These are phyloP conservation scores for Rhizopogon roseolus DNA, from an alignment of 768 basidiomycete species.

Conservation along the genomic window DNA sequence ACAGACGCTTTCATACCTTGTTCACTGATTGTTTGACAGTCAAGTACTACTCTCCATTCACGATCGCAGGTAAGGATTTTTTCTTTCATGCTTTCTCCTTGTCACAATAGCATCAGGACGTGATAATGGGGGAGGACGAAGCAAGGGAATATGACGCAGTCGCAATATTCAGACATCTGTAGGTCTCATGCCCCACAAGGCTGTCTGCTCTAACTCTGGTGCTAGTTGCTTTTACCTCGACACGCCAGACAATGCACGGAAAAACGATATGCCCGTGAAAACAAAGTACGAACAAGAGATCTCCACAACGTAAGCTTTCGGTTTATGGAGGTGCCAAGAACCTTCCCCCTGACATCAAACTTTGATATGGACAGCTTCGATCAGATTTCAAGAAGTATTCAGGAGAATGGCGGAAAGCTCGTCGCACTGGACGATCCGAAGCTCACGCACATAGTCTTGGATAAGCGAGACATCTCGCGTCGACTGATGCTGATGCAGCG, in stretches of 20 bases:
- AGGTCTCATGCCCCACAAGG: conserved; percentile 22
- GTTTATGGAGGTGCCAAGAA: not conserved
- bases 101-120: conserved; percentile 20
- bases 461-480: conserved; percentile 76
- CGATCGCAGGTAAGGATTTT: conserved; percentile 4
- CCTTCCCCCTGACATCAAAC: not conserved
- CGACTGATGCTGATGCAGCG: conserved; percentile 65
- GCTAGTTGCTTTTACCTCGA: conserved; percentile 89
- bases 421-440: conserved; percentile 68
- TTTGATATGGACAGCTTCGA: conserved; percentile 42
- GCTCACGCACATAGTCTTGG: conserved; percentile 82
- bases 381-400: conserved; percentile 47
- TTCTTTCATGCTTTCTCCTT: not conserved
- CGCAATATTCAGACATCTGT: conserved; percentile 82
- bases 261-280: conserved; percentile 57
- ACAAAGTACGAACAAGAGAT: conserved; percentile 50
- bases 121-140: conserved; percentile 69
- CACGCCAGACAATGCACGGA: conserved; percentile 64
- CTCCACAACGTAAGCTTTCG: conserved; percentile 41
- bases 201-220: not conserved
- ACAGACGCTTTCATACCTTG: not conserved
- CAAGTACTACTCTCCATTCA: not conserved
- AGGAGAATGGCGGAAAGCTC: conserved; percentile 68
- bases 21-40: not conserved
- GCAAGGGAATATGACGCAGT: conserved; percentile 78